Evolutionary conservation across 75 land plant genomes (phyloP).

Genomic region (Larix kaempferi): DNA sequence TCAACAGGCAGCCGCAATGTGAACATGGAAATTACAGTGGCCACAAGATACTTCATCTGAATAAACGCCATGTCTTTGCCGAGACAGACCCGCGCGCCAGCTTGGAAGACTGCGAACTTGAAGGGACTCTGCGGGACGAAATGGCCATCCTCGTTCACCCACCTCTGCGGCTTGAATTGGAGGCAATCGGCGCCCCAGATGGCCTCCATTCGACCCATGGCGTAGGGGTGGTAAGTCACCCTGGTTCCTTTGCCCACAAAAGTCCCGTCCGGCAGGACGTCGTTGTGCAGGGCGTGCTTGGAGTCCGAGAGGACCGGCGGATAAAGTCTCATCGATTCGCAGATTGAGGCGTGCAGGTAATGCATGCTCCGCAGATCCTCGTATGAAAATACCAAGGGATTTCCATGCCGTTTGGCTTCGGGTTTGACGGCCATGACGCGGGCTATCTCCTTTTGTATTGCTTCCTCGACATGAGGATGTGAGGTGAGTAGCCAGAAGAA

Average conservation of each 20-base stretch:
- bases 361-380: not conserved
- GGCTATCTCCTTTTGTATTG: constrained; percentile 28
- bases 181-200: constrained; percentile 28
- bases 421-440: constrained; percentile 3
- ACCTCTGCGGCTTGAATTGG: constrained; percentile 28
- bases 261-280: constrained; percentile 25
- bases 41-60: constrained; percentile 7
- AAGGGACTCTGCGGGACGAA: constrained; percentile 11
- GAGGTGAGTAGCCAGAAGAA: constrained; percentile 50
- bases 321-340: not conserved
- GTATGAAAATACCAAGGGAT: not conserved
- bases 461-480: constrained; percentile 33
- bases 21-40: not conserved
- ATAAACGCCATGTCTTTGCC: constrained; percentile 12
- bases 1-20: too few relatives aligned
- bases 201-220: constrained; percentile 27
- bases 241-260: not conserved
- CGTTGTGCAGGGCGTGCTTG: constrained; percentile 8
- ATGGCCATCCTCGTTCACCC: constrained; percentile 11
- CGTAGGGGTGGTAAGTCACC: constrained; percentile 20
- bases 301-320: not conserved
- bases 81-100: not conserved
- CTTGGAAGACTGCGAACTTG: constrained; percentile 24
- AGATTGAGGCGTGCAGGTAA: not conserved
- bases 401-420: not conserved